Evolutionary conservation across 2,329 filamentous ascomycete species (phyloP).

Genomic region (Ustilaginoidea virens): DNA sequence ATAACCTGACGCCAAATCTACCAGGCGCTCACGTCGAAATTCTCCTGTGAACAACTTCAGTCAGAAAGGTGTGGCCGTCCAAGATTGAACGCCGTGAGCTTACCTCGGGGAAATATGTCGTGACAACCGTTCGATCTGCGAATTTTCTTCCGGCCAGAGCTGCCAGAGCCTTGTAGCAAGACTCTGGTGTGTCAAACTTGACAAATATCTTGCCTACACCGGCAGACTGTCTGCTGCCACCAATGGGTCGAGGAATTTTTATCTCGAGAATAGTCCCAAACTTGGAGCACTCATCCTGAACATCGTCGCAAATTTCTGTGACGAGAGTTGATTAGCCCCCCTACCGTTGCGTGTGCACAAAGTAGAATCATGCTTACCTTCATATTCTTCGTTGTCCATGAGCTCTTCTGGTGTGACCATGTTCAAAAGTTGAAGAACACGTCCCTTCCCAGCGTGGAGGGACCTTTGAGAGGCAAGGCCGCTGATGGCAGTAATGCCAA

Average conservation of each 20-base stretch:
- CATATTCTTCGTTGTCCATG: slow-evolving; percentile 86
- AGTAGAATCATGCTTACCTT: too few relatives aligned
- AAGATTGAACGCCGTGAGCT: too few relatives aligned
- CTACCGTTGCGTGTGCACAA: too few relatives aligned
- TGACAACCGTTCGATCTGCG: slow-evolving; percentile 87
- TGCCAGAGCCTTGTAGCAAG: slow-evolving; percentile 69
- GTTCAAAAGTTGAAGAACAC: slow-evolving; percentile 85
- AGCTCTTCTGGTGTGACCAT: slow-evolving; percentile 97
- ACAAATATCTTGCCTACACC: slow-evolving; percentile 97
- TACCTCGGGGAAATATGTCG: slow-evolving; percentile 91
- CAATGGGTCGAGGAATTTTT: slow-evolving; percentile 80
- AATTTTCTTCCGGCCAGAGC: slow-evolving; percentile 94
- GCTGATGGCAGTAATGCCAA: slow-evolving; percentile 94
- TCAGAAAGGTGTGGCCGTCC: too few relatives aligned
- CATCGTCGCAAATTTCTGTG: slow-evolving; percentile 88
- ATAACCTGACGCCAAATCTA: slow-evolving; percentile 33
- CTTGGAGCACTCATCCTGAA: slow-evolving; percentile 84
- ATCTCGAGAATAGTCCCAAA: slow-evolving; percentile 75
- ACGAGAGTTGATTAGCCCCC: slow-evolving; percentile 1
- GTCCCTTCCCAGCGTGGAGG: slow-evolving; percentile 60
- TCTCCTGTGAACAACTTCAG: slow-evolving; percentile 48
- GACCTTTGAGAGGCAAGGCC: slow-evolving; percentile 87
- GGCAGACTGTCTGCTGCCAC: slow-evolving; percentile 66
- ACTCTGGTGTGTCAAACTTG: slow-evolving; percentile 70
- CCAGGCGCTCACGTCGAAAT: slow-evolving; percentile 86